phyloP scores from a whole-genome alignment of 2,329 filamentous ascomycete genomes.

The Colletotrichum melonis region DNA sequence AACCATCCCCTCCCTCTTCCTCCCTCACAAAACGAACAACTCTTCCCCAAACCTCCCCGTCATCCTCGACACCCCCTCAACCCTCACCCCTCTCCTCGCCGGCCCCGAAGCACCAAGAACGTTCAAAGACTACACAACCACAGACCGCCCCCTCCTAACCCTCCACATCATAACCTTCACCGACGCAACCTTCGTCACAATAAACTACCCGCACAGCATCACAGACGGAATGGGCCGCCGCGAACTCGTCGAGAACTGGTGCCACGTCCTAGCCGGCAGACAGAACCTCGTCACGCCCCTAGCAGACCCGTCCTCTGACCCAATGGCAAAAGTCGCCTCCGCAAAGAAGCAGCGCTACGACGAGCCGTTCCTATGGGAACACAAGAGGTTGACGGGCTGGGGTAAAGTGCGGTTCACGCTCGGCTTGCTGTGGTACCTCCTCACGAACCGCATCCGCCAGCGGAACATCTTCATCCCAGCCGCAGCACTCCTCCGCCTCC shows the following conservation, averaged over 20 bases:
- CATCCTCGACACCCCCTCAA: slow-evolving; percentile 26
- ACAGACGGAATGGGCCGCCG: slow-evolving; percentile 40
- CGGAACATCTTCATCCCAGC: slow-evolving; percentile 39
- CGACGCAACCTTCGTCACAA: slow-evolving; percentile 60
- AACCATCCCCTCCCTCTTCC: slow-evolving; percentile 12
- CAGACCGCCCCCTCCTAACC: slow-evolving; percentile 57
- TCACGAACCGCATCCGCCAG: slow-evolving; percentile 27
- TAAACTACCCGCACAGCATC: slow-evolving; percentile 59
- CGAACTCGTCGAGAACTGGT: slow-evolving; percentile 50
- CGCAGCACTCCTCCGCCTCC: background rate
- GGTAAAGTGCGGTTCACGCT: slow-evolving; percentile 18
- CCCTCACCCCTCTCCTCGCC: slow-evolving; percentile 31
- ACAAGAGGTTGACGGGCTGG: slow-evolving; percentile 11
- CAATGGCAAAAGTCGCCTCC: slow-evolving; percentile 33
- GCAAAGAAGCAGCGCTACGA: slow-evolving; percentile 37
- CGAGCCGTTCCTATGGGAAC: slow-evolving; percentile 46
- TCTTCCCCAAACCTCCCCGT: background rate
- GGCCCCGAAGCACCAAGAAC: slow-evolving; percentile 35
- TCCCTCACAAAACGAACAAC: background rate
- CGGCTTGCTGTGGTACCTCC: slow-evolving; percentile 22
- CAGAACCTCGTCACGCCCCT: slow-evolving; percentile 53
- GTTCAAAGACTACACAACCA: slow-evolving; percentile 52
- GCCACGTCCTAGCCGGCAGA: slow-evolving; percentile 52
- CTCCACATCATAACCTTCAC: slow-evolving; percentile 60
- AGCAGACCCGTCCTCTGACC: slow-evolving; percentile 40